Evolutionary conservation across 495 filamentous ascomycete species (phyloP).

Genomic region (Pyrenula aspistea): DNA sequence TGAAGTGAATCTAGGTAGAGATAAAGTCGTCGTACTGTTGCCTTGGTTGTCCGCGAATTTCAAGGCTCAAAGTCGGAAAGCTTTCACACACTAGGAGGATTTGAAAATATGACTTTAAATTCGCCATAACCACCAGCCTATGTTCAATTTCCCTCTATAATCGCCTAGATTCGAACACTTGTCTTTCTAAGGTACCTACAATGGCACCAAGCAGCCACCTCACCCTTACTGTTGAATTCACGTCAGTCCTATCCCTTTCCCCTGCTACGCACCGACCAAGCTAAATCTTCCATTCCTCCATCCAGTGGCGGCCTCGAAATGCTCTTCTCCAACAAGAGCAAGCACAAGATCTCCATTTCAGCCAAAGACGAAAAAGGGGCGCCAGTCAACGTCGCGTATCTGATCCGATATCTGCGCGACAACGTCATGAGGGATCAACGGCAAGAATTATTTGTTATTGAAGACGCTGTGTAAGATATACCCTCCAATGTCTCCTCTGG

Average conservation of each 20-base stretch:
- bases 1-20: no score
- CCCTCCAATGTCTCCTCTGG: background rate
- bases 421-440: slow-evolving; percentile 77
- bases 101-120: no score
- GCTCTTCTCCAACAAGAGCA: slow-evolving; percentile 73
- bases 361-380: slow-evolving; percentile 41
- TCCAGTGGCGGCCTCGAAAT: slow-evolving; percentile 87
- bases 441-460: slow-evolving; percentile 80
- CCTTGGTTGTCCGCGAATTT: no score
- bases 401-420: slow-evolving; percentile 70
- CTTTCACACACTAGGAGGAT: no score
- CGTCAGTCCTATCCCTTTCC: slow-evolving; percentile 33
- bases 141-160: no score
- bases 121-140: no score
- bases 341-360: slow-evolving; percentile 58
- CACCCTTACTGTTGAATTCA: slow-evolving; percentile 60
- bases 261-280: slow-evolving; percentile 2
- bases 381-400: slow-evolving; percentile 57
- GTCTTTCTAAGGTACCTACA: no score
- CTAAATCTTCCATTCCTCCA: slow-evolving; percentile 8
- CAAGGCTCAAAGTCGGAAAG: no score
- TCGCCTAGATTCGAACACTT: no score
- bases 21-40: no score
- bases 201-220: no score
- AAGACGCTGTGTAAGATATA: slow-evolving; percentile 68